Evolutionary conservation across 2,329 filamentous ascomycete genomes (phyloP), one percentile per base, ranked within the genome.

Genomic region (Alternaria sp.): DNA sequence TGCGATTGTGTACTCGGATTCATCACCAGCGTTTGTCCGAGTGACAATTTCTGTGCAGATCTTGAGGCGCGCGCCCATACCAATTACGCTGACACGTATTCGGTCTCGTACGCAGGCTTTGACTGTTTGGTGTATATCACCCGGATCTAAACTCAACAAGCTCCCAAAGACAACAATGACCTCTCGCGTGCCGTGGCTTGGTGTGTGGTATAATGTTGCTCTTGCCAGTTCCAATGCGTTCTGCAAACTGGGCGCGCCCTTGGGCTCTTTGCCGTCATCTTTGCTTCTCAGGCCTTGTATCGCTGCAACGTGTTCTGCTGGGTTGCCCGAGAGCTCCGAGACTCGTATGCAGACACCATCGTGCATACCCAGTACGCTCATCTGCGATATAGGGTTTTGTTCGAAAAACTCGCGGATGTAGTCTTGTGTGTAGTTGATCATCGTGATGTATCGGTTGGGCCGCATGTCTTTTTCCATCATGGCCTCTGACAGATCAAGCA

Each of bases 381-480:
- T 87, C 80, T 99, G 95, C 9, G 93, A 96, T 67, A 99, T 98
- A 11, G 95, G 95, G 73, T 99, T 99, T 80, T 99, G 95, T 80
- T 98, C 95, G 75, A 98, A 99, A 81, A 93, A 99, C 78, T 97
- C 94, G 60, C 89, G 87, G 49, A 98, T 91, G 78, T 98, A 99
- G 58, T 93, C 90, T 65, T 90, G 87, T 16, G 93, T 91, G 79
- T 93, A 96, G 65, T 89, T 89, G 73, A 97, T 85, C 53, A 89
- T 91, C 32, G 97, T 86, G 38, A 93, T 86, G 79, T 94, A 94
- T 61, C 94, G 88, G 43, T 89, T 97, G 6, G 95, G 95, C 26
- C 95, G 88, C 67, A 98, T 85, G 75, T 99, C 95, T 80, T 98
- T 98, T 79, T 98, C 94, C 5, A 88, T 81, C 95, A 99, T 99